Conservation (phyloP, 2,329 filamentous ascomycete genomes). For the Gnomoniopsis sp. region DNA sequence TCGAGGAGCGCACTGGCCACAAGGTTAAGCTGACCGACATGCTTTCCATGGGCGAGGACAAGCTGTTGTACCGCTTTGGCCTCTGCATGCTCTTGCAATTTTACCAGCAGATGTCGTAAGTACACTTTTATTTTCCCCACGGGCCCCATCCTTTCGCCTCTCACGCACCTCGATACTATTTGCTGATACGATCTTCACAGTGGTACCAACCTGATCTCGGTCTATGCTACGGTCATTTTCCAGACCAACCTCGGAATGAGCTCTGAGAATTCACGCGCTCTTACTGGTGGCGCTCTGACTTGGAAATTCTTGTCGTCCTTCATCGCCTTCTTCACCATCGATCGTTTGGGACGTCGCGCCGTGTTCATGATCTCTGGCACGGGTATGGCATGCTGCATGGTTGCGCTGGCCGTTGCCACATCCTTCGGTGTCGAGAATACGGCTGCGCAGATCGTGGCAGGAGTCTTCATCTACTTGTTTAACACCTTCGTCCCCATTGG, state of each 20-base stretch:
- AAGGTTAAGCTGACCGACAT: conserved; percentile 39
- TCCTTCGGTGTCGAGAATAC: conserved; percentile 43
- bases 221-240: conserved; percentile 41
- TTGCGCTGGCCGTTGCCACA: conserved; percentile 48
- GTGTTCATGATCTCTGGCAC: conserved; percentile 49
- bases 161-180: neutral
- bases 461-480: conserved; percentile 57
- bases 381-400: conserved; percentile 54
- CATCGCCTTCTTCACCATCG: conserved; percentile 47
- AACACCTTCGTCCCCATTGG: conserved; percentile 59
- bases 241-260: conserved; percentile 37
- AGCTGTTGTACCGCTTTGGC: conserved; percentile 46
- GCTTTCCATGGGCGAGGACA: conserved; percentile 47
- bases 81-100: conserved; percentile 48
- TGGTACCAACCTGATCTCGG: conserved; percentile 45
- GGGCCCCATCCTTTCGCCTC: no score
- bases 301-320: conserved; percentile 54
- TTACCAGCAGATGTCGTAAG: conserved; percentile 43
- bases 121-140: no score
- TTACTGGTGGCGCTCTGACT: conserved; percentile 48
- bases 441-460: conserved; percentile 46
- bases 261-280: conserved; percentile 34
- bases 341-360: conserved; percentile 45
- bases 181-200: neutral
- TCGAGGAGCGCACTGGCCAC: conserved; percentile 30